Percentiles rank a stretch among this genome's conserved stretches.
Conservation (phyloP, 257 asterid species). For the Capsicum chinense region DNA sequence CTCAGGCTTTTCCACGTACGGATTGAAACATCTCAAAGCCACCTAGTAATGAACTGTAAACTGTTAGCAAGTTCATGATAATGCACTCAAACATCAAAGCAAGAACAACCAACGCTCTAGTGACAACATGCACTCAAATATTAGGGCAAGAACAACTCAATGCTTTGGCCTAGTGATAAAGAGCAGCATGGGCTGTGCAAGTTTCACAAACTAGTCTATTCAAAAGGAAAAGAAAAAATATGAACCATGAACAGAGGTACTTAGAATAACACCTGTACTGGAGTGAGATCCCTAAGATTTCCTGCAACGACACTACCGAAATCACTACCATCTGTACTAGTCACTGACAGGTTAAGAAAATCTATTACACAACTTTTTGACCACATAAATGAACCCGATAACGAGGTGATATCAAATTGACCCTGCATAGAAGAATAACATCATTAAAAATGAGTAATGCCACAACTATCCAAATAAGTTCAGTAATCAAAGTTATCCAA, state of each 20-base stretch:
- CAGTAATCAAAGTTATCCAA: too few species aligned
- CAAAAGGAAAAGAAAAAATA: too few species aligned
- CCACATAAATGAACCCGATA: slow-evolving; percentile 68
- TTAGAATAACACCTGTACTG: slow-evolving; percentile 60
- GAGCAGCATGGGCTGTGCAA: too few species aligned
- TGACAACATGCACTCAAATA: too few species aligned
- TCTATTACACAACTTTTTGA: slow-evolving; percentile 61
- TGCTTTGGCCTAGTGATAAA: too few species aligned
- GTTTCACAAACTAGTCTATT: too few species aligned
- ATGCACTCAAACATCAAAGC: neutral
- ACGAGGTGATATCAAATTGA: slow-evolving; percentile 71
- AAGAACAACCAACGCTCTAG: neutral
- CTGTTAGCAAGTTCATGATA: too few species aligned
- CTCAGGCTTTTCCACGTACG: slow-evolving; percentile 63
- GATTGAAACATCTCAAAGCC: slow-evolving; percentile 77
- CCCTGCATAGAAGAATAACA: slow-evolving; percentile 55
- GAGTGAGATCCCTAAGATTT: slow-evolving; percentile 69
- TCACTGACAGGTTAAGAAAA: slow-evolving; percentile 64
- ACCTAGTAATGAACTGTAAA: slow-evolving; percentile 49
- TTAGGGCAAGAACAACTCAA: too few species aligned
- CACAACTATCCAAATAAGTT: too few species aligned
- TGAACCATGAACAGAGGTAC: too few species aligned
- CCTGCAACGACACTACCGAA: slow-evolving; percentile 88
- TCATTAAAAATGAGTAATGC: too few species aligned
- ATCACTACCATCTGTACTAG: slow-evolving; percentile 74